A percentile compares a stretch with the other conserved stretches of the same genome.
Conservation (phyloP, 2,329 filamentous ascomycete genomes). For the Diaporthe humulicola region DNA sequence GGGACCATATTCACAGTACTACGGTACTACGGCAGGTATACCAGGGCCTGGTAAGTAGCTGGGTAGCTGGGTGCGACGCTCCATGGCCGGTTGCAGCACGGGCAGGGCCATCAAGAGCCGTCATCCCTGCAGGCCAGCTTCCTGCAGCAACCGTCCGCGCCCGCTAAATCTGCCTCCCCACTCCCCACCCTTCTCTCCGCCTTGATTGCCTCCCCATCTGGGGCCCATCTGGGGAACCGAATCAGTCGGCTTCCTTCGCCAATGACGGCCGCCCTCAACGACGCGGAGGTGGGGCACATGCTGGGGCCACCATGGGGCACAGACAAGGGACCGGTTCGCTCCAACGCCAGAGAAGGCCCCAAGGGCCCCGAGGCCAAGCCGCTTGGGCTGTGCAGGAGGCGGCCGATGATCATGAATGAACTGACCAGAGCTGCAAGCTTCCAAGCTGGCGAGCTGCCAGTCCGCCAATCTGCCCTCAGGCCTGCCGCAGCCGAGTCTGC, state of each 20-base stretch:
- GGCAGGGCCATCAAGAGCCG: not conserved
- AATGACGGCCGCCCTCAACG: conserved; percentile 9
- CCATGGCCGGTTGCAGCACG: conserved; percentile 22
- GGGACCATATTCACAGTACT: not conserved
- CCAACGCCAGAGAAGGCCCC: not conserved
- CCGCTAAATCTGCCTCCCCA: not conserved
- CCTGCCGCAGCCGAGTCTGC: not conserved
- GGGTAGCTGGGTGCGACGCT: not conserved
- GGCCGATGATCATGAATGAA: not conserved
- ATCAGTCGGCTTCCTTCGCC: conserved; percentile 11
- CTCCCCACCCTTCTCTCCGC: conserved; percentile 17
- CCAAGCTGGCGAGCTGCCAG: not conserved
- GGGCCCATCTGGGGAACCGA: conserved; percentile 21
- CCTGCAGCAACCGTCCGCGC: not conserved
- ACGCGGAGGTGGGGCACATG: conserved; percentile 29
- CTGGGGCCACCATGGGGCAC: conserved; percentile 10
- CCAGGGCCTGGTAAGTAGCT: too few species aligned
- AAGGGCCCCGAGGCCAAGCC: conserved; percentile 1
- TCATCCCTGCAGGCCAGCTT: conserved; percentile 12
- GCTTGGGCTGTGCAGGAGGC: conserved; percentile 15
- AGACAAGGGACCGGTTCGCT: conserved; percentile 24
- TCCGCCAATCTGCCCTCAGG: not conserved
- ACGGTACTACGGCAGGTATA: not conserved
- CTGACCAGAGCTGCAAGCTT: not conserved
- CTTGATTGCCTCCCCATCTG: conserved; percentile 14